Evolutionary conservation across 1,139 yeast species (phyloP), one percentile per base, ranked within the genome.

Genomic region (Yamadazyma siamensis): DNA sequence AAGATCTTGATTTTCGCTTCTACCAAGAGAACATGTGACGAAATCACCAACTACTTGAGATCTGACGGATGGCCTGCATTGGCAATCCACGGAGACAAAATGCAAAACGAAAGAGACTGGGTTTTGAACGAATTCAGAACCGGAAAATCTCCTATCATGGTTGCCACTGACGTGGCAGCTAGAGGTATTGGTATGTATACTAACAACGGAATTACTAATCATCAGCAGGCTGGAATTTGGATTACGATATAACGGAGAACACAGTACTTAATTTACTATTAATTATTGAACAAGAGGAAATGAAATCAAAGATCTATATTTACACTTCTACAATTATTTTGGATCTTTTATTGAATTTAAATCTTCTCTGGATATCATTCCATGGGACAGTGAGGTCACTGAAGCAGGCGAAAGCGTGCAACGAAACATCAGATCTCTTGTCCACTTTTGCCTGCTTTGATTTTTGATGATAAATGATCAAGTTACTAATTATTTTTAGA

Each of bases 181-280:
- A 87, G 98, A 77, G 98, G 98, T 80, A 89, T 91, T 74, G 98
- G 96, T 88, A 87, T 69, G 97, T 85, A 63, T n/a, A n/a, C n/a
- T n/a, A n/a, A n/a, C n/a, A n/a, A n/a, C n/a, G n/a, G n/a, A n/a
- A 25, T 26, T 22, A 26, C 15, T 12, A 25, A 22, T 17, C 20
- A n/a, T n/a, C 20, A 18, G 20, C 7, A 18, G 10, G 20, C 20
- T 18, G 20, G 20, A 18, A 18, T 18, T 18, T 18, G 10, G 20
- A 10, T 18, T 15, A 9, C 13, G 24, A 17, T 10, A 13, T n/a
- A 8, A 19, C 26, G 22, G 29, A 23, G 19, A 23, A 21, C 14
- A n/a, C 21, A 23, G 16, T 29, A 23, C 31, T 19, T 23, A 25
- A 29, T 23, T 29, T 29, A 33, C 35, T 29, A 33, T 29, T 20